Conservation (phyloP, 139 green algal species). For the Chloropicon primus region DNA sequence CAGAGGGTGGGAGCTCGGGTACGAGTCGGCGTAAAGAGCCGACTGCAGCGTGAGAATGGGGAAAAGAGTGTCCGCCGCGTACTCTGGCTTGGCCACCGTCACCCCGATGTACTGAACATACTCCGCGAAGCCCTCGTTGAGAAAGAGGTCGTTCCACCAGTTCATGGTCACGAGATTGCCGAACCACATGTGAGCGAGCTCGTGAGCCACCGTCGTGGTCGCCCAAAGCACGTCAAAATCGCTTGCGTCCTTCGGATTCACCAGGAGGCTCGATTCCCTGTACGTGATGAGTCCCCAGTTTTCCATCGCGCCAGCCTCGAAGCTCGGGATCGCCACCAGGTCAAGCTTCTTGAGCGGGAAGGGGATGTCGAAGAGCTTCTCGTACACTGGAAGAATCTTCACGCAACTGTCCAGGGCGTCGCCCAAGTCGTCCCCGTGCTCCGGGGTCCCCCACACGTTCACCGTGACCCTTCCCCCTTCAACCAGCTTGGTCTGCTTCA, state of each 20-base stretch:
- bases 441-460: conserved; percentile 45
- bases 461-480: conserved; percentile 4
- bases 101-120: conserved; percentile 66
- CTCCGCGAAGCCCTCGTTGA: conserved; percentile 66
- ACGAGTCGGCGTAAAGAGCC: conserved; percentile 22
- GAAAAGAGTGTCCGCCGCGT: conserved; percentile 33
- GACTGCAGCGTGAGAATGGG: conserved; percentile 11
- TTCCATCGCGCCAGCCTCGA: conserved; percentile 85
- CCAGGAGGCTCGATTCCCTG: conserved; percentile 54
- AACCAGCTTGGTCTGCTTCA: conserved; percentile 12
- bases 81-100: conserved; percentile 23
- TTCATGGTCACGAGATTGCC: conserved; percentile 75
- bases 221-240: neutral
- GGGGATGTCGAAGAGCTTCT: conserved; percentile 17
- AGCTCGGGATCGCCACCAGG: conserved; percentile 79
- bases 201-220: conserved; percentile 45
- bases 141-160: conserved; percentile 80
- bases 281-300: conserved; percentile 83
- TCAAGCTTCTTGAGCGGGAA: conserved; percentile 75
- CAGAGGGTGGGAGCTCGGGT: conserved; percentile 23
- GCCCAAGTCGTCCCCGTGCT: conserved; percentile 28
- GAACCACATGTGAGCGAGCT: conserved; percentile 50
- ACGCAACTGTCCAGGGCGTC: conserved; percentile 6
- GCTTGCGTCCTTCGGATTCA: conserved; percentile 28
- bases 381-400: neutral